Evolutionary conservation across 148 eudicot species (phyloP).

Genomic region (Vaccinium darrowii): DNA sequence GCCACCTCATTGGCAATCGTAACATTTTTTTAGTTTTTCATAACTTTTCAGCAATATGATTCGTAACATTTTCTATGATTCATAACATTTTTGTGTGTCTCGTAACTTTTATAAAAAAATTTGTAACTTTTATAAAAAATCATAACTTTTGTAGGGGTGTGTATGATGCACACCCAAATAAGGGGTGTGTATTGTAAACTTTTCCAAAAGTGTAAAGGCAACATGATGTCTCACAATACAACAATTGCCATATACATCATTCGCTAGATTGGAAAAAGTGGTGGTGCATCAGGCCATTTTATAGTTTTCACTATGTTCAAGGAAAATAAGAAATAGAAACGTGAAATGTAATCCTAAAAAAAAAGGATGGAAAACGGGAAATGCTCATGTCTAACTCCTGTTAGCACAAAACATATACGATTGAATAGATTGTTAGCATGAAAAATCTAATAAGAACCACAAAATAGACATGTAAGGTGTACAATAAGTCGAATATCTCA

Average conservation of each 20-base stretch:
- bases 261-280: not conserved
- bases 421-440: not conserved
- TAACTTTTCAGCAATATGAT: too few species aligned
- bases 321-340: not conserved
- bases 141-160: too few species aligned
- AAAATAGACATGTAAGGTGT: not conserved
- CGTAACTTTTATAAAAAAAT: too few species aligned
- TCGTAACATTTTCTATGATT: too few species aligned
- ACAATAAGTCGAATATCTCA: not conserved
- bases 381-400: not conserved
- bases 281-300: not conserved
- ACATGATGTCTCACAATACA: not conserved
- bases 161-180: too few species aligned
- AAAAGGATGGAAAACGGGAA: not conserved
- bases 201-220: not conserved
- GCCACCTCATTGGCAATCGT: too few species aligned
- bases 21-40: too few species aligned
- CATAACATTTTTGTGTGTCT: too few species aligned
- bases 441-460: not conserved
- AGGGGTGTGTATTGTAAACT: too few species aligned
- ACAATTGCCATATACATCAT: not conserved
- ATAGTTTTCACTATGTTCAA: not conserved
- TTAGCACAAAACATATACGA: not conserved
- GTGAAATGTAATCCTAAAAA: not conserved
- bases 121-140: too few species aligned